Base-by-base conservation (phyloP, 441 rosid genomes). In the Lepidium campestre region DNA sequence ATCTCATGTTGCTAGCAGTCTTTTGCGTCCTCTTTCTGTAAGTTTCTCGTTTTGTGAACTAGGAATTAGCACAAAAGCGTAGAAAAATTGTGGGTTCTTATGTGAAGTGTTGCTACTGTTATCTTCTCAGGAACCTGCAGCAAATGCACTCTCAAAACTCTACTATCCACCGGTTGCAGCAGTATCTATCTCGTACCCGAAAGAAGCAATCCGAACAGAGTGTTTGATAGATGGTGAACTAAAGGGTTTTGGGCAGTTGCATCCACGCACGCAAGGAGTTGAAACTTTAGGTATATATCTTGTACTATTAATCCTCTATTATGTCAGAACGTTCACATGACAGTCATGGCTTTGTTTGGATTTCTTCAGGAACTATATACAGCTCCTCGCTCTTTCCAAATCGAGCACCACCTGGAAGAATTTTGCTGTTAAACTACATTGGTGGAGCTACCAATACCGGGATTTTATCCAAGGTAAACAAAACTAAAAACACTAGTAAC, bases 121-220 rank as follows among this genome's bases (percentile, higher is more conserved):
- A 10, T 29, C 62, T 39, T 52, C 32, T 13, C 79, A 94, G 99
- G 84, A 75, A 44, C 73, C 82, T 57, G 93, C 97, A 39, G 96
- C 97, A 20, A 88, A 80, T 61, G 88, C 92, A n/a, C 74, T 94
- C 35, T 85, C 96, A 37, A 81, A 91, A 75, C 86, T 94, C 65
- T 84, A 86, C 74, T 91, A 94, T 74, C 99, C 97, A 15, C 96
- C 99, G 23, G 98, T 94, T 29, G 98, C 99, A 25, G 94, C 97
- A 47, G 99, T 90, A 17, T 79, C 97, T 36, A 29, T 94, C 75
- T 88, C 98, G 45, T 94, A 94, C 74, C 94, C 97, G 10, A 76
- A 85, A 81, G 98, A 86, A 70, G 94, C 97, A 71, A 83, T 94
- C 74, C 82, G 88, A 49, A 55, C 72, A 25, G 97, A 89, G 45